Evolutionary conservation across 371 early-diverging fungal genomes (phyloP).

Genomic region (Haplosporangium sp.): DNA sequence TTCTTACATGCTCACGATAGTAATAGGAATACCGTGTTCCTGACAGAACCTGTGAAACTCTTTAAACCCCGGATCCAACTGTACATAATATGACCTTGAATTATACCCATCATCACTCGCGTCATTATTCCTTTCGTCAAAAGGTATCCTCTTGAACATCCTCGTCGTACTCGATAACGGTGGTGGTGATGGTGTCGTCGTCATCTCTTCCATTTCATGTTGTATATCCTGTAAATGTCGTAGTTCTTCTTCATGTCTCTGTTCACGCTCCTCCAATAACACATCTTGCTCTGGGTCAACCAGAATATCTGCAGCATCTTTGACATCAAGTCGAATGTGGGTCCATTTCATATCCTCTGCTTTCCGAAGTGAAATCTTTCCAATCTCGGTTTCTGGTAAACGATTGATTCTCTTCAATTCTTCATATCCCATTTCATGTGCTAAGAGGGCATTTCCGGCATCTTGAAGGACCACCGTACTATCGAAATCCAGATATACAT

Average conservation of each 20-base stretch:
- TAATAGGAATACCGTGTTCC: slow-evolving; percentile 25
- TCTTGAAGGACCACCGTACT: slow-evolving; percentile 31
- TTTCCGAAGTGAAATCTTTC: slow-evolving; percentile 15
- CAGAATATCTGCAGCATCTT: slow-evolving; percentile 39
- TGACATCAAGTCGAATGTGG: slow-evolving; percentile 7
- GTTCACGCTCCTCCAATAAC: neutral
- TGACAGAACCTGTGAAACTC: slow-evolving; percentile 25
- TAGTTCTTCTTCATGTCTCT: too few species aligned
- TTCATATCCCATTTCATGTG: slow-evolving; percentile 22
- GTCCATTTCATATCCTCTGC: slow-evolving; percentile 52
- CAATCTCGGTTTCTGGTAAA: slow-evolving; percentile 25
- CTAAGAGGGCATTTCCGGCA: slow-evolving; percentile 17
- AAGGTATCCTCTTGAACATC: neutral
- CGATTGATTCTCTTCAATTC: slow-evolving; percentile 34
- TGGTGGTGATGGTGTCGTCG: too few species aligned
- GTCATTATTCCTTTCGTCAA: neutral
- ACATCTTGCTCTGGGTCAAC: slow-evolving; percentile 10
- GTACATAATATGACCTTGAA: slow-evolving; percentile 17
- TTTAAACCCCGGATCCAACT: slow-evolving; percentile 33
- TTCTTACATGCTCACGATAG: slow-evolving; percentile 39
- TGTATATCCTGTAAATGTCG: too few species aligned
- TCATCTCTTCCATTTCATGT: too few species aligned
- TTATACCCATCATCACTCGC: neutral
- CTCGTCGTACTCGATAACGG: neutral
- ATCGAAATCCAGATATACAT: slow-evolving; percentile 37